Evolutionary conservation across 192 early-diverging fungal species (phyloP).

Genomic region (Geosiphon pyriformis): DNA sequence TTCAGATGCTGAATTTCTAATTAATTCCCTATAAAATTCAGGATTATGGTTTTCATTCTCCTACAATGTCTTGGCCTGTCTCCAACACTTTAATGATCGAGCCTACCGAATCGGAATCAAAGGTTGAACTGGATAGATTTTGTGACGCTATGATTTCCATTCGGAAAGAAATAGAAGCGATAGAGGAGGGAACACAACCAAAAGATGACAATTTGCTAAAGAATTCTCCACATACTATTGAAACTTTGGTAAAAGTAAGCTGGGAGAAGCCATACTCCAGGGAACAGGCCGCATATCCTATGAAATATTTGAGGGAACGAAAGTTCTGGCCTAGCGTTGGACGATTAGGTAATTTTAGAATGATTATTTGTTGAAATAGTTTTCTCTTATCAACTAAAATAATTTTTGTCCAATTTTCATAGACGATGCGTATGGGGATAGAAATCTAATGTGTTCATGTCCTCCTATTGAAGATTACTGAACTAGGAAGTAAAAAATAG

Average conservation of each 20-base stretch:
- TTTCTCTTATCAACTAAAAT: no score
- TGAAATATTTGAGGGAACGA: conserved; percentile 70
- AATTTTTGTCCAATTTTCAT: conserved; percentile 24
- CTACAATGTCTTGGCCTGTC: conserved; percentile 99
- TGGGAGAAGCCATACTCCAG: conserved; percentile 89
- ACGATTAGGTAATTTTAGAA: conserved; percentile 50
- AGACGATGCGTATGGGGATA: conserved; percentile 95
- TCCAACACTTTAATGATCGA: conserved; percentile 99
- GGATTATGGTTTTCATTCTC: conserved; percentile 98
- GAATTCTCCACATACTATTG: conserved; percentile 84
- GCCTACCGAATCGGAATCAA: conserved; percentile 95
- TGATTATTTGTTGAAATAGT: no score
- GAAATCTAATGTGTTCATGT: conserved; percentile 93
- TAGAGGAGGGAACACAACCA: conserved; percentile 83
- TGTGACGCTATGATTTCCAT: conserved; percentile 98
- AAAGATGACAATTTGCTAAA: conserved; percentile 80
- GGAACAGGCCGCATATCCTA: conserved; percentile 86
- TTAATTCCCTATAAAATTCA: background rate
- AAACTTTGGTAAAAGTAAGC: conserved; percentile 56
- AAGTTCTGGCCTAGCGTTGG: conserved; percentile 98
- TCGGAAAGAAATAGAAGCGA: conserved; percentile 83
- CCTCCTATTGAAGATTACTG: conserved; percentile 89
- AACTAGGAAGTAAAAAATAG: no score
- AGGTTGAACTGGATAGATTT: conserved; percentile 93
- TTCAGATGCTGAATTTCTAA: no score